Base-by-base conservation (phyloP, 495 filamentous ascomycete species). In the Hypoxylon intermedium region DNA sequence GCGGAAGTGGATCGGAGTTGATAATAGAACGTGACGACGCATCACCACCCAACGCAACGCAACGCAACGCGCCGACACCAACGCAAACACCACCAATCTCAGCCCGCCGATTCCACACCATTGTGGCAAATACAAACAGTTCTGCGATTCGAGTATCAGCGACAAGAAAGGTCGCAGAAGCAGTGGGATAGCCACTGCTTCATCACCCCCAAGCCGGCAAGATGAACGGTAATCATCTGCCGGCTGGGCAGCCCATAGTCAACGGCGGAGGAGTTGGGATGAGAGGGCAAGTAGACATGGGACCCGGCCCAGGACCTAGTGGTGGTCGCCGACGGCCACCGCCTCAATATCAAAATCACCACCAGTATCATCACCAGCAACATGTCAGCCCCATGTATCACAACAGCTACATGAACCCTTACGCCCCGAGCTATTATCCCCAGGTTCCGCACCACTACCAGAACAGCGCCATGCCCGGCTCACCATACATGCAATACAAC, bases 151-250 rank as follows among this genome's bases (percentile, higher is more conserved):
- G 24, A 7, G 11, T 47, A 54, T 41, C 21, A 47, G 58, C 58
- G 53, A 41, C 59, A 43, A 42, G 24, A 57, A n/a, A 7, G 12
- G 62, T 63, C 58, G 59, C 65, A 37, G 44, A 61, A 50, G 69
- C 54, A 59, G 77, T 78, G 78, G 24, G 75, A 74, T 71, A 77
- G 70, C 77, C 77, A 73, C 77, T 76, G 78, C 72, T 69, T 56
- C 58, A 60, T 67, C 34, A 68, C 50, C 69, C 78, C 79, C 80
- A 81, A 65, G 80, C 82, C 80, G 81, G 81, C 78, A 83, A 73
- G 82, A 83, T 84, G 82, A 83, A 82, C 73, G 75, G 73, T 72
- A 79, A 74, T 77, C 82, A 84, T 84, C 82, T 82, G 82, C 81
- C 82, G 81, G 82, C 82, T 80, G 82, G 82, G 80, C 81, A 82